Evolutionary conservation across 2,329 filamentous ascomycete species (phyloP).

Genomic region (Trichophaea hybrida): DNA sequence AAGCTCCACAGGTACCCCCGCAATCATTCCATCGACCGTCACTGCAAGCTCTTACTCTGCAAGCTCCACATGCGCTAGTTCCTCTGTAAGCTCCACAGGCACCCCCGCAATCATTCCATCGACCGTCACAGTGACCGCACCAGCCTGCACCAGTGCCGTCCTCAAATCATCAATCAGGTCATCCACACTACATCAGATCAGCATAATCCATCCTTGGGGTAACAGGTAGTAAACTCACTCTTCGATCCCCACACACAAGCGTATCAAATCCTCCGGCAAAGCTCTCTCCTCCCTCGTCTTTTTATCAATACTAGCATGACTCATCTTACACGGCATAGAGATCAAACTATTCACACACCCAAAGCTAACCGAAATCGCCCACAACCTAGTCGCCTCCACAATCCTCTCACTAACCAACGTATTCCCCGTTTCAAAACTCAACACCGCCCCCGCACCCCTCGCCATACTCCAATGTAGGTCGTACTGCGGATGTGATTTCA

Average conservation of each 20-base stretch:
- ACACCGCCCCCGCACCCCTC: conserved; percentile 79
- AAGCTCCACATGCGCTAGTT: background rate
- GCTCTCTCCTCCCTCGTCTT: conserved; percentile 79
- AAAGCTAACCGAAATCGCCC: conserved; percentile 93
- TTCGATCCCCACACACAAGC: conserved; percentile 91
- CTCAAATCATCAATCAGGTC: conserved; percentile 88
- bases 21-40: conserved; percentile 51
- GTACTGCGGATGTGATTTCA: conserved; percentile 92
- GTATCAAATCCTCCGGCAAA: conserved; percentile 93
- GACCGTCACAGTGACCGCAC: conserved; percentile 72
- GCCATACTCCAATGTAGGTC: conserved; percentile 93
- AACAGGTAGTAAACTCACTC: conserved; percentile 36
- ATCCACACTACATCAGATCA: conserved; percentile 36
- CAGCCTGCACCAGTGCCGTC: conserved; percentile 86
- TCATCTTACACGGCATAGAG: conserved; percentile 72
- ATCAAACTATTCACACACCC: conserved; percentile 97
- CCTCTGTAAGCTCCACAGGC: background rate
- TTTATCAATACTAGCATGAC: conserved; percentile 92
- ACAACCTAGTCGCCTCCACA: conserved; percentile 80
- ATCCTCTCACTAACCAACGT: conserved; percentile 72
- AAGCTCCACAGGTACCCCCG: background rate
- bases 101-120: conserved; percentile 39
- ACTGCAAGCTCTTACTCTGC: too few species aligned
- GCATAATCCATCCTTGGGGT: background rate
- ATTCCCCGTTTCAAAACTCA: conserved; percentile 93